Conservation (phyloP, 108 stramenopile genomes). For the Tribonema minus region DNA sequence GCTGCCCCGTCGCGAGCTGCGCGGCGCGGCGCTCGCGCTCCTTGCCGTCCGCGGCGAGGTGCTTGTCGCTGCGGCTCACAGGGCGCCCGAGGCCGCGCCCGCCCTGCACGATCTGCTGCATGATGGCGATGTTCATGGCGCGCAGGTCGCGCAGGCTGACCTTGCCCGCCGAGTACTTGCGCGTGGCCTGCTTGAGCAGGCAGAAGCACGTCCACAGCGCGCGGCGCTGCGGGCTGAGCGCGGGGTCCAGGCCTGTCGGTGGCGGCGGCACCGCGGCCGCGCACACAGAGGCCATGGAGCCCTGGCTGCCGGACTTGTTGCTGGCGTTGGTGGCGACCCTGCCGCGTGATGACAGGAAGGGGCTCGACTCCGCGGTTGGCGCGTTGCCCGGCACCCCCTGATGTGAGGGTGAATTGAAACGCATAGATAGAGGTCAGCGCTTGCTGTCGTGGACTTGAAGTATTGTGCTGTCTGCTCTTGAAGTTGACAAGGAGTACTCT, state of each 20-base stretch:
- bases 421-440: too few relatives aligned
- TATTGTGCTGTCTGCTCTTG: too few relatives aligned
- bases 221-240: slow-evolving; percentile 18
- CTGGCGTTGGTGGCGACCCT: too few relatives aligned
- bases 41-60: neutral
- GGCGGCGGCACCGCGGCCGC: too few relatives aligned
- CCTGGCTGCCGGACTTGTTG: too few relatives aligned
- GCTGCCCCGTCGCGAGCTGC: neutral
- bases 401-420: too few relatives aligned
- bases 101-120: slow-evolving; percentile 18
- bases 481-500: too few relatives aligned
- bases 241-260: slow-evolving; percentile 16
- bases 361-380: too few relatives aligned
- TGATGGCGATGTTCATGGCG: slow-evolving; percentile 11
- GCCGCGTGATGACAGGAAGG: too few relatives aligned
- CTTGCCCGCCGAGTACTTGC: slow-evolving; percentile 25
- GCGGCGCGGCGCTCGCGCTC: neutral
- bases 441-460: too few relatives aligned
- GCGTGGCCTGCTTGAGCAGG: slow-evolving; percentile 16
- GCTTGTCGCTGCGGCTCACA: slow-evolving; percentile 5
- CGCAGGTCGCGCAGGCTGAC: slow-evolving; percentile 28
- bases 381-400: too few relatives aligned
- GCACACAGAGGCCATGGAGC: too few relatives aligned
- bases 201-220: slow-evolving; percentile 43
- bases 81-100: slow-evolving; percentile 21